A percentile compares a stretch with the other conserved stretches of the same genome.
phyloP scores from a whole-genome alignment of 257 asterid genomes.

The Rhazya stricta region DNA sequence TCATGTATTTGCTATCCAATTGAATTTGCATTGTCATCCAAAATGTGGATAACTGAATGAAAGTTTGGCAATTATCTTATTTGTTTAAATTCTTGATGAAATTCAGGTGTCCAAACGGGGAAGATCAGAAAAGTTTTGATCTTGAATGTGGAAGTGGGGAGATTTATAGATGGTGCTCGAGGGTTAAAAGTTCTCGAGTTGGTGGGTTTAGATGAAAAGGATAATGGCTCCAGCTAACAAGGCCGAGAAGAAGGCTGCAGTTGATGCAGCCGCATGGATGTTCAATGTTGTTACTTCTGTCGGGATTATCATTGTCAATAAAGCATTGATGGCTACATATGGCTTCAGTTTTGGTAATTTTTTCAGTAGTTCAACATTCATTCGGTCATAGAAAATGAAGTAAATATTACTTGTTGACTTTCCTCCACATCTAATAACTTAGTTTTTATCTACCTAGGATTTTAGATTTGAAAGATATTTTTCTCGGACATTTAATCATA shows the following conservation, averaged over 20 bases:
- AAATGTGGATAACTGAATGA: not conserved
- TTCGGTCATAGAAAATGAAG: not conserved
- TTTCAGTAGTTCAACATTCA: not conserved
- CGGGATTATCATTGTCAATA: conserved; percentile 90
- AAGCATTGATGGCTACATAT: conserved; percentile 94
- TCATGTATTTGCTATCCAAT: not conserved
- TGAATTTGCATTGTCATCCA: not conserved
- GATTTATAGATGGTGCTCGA: conserved; percentile 36
- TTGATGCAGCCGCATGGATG: conserved; percentile 90
- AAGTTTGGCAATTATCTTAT: not conserved
- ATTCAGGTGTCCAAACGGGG: conserved; percentile 12
- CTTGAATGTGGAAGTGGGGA: conserved; percentile 37
- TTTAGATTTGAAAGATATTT: not conserved
- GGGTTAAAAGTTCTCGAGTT: conserved; percentile 37
- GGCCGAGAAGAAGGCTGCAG: conserved; percentile 93
- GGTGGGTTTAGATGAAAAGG: conserved; percentile 23
- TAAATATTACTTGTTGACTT: not conserved
- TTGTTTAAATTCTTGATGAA: not conserved
- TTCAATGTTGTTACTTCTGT: conserved; percentile 96
- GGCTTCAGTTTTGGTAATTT: conserved; percentile 93
- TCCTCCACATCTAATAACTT: not conserved
- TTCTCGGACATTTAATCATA: not conserved
- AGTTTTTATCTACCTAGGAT: not conserved
- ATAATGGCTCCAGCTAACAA: conserved; percentile 80
- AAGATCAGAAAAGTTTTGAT: conserved; percentile 18